Evolutionary conservation across 352 stramenopile species (phyloP).

Genomic region (Plasmopara viticola): DNA sequence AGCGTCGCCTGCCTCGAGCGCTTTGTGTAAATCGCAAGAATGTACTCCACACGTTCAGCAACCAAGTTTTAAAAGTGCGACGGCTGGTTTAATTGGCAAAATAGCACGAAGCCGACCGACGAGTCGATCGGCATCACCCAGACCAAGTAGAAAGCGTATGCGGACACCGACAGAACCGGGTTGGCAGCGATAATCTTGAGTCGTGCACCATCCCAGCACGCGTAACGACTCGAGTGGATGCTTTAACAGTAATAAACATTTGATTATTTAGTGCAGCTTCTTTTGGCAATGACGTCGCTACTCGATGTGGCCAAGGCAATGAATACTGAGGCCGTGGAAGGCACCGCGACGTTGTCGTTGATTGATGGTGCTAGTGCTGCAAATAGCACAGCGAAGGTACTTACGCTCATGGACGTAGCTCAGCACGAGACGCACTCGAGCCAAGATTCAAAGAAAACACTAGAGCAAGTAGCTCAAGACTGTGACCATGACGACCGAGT

Average conservation of each 20-base stretch:
- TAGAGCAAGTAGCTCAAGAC: slow-evolving; percentile 39
- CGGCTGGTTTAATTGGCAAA: slow-evolving; percentile 16
- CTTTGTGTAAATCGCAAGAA: slow-evolving; percentile 11
- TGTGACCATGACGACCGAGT: slow-evolving; percentile 38
- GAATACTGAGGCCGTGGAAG: slow-evolving; percentile 13
- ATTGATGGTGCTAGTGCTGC: slow-evolving; percentile 28
- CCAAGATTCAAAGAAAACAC: slow-evolving; percentile 13
- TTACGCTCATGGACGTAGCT: slow-evolving; percentile 47
- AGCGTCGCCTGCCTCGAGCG: slow-evolving; percentile 15
- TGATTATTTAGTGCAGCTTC: slow-evolving; percentile 11
- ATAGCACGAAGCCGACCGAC: slow-evolving; percentile 11
- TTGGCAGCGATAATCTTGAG: slow-evolving; percentile 26
- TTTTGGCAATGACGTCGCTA: slow-evolving; percentile 24
- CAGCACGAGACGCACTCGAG: slow-evolving; percentile 14
- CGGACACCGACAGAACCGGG: slow-evolving; percentile 22
- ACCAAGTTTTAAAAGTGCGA: slow-evolving; percentile 19
- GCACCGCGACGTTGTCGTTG: slow-evolving; percentile 19
- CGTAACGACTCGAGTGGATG: slow-evolving; percentile 19
- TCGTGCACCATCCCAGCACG: slow-evolving; percentile 17
- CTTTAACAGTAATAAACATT: slow-evolving; percentile 9
- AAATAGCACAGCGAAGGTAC: slow-evolving; percentile 12
- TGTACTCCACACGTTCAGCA: slow-evolving; percentile 5
- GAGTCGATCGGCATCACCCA: slow-evolving; percentile 27
- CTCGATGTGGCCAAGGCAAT: slow-evolving; percentile 52
- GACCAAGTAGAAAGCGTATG: slow-evolving; percentile 35